Conservation (phyloP, 1,284 basidiomycete genomes). For the Ceratobasidium theobromae region DNA sequence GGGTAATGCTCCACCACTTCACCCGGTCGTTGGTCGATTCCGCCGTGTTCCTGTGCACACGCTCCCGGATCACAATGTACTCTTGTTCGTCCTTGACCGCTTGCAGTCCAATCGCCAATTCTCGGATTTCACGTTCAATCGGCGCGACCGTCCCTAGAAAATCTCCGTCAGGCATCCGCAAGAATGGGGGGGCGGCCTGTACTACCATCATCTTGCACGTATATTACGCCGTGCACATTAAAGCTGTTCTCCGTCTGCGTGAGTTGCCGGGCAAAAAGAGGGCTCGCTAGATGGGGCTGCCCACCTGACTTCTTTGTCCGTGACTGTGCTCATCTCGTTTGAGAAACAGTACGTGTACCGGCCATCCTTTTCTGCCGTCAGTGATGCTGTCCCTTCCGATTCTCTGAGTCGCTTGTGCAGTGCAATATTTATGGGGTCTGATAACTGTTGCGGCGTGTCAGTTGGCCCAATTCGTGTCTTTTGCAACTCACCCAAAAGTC, state of each 20-base stretch:
- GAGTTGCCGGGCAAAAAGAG: not conserved
- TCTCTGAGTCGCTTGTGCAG: slow-evolving; percentile 82
- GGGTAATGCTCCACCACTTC: slow-evolving; percentile 98
- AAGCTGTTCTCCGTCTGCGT: slow-evolving; percentile 62
- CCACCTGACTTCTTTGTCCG: slow-evolving; percentile 91
- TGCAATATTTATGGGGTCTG: slow-evolving; percentile 68
- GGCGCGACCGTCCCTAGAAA: slow-evolving; percentile 77
- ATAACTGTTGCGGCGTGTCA: slow-evolving; percentile 55
- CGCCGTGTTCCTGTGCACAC: slow-evolving; percentile 90
- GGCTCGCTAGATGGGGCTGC: slow-evolving; percentile 41
- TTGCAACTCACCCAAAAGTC: slow-evolving; percentile 80
- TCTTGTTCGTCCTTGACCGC: slow-evolving; percentile 98
- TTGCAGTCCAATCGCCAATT: slow-evolving; percentile 80
- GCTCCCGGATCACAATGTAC: slow-evolving; percentile 94
- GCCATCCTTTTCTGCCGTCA: slow-evolving; percentile 85
- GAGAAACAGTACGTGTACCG: slow-evolving; percentile 97
- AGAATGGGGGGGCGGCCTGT: slow-evolving; percentile 16
- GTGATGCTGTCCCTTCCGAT: slow-evolving; percentile 85
- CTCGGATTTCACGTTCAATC: slow-evolving; percentile 93
- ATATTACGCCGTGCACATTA: slow-evolving; percentile 98
- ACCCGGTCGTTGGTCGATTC: slow-evolving; percentile 95
- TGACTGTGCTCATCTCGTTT: slow-evolving; percentile 94
- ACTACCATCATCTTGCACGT: slow-evolving; percentile 80
- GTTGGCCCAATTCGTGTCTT: not conserved
- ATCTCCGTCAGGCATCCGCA: not conserved